A percentile compares a stretch with the other conserved stretches of the same genome.
Evolutionary conservation across 2,329 filamentous ascomycete genomes (phyloP).

Genomic region (Chaetomiaceae sp.): DNA sequence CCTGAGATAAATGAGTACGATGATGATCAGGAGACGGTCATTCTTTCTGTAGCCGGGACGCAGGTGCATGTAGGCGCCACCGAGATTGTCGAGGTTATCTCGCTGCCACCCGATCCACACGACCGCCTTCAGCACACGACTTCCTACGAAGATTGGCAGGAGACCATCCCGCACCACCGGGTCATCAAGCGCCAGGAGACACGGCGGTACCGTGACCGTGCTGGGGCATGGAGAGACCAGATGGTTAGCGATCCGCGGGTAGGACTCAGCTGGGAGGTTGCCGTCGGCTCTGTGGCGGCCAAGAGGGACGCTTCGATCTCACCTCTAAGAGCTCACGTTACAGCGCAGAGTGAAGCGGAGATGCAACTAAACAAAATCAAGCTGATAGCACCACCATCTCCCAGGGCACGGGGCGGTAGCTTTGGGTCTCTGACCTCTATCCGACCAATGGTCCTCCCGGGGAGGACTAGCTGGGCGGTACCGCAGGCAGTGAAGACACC

Average conservation of each 20-base stretch:
- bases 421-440: slow-evolving; percentile 21
- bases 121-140: slow-evolving; percentile 10
- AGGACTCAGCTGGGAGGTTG: slow-evolving; percentile 40
- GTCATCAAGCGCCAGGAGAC: slow-evolving; percentile 38
- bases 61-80: slow-evolving; percentile 5
- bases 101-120: slow-evolving; percentile 5
- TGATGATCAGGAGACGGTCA: slow-evolving; percentile 33
- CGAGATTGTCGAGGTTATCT: background rate
- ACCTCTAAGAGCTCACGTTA: slow-evolving; percentile 28
- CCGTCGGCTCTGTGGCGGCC: slow-evolving; percentile 33
- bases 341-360: slow-evolving; percentile 39
- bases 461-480: slow-evolving; percentile 34
- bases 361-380: slow-evolving; percentile 41
- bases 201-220: slow-evolving; percentile 41
- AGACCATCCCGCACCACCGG: slow-evolving; percentile 36
- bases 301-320: slow-evolving; percentile 24
- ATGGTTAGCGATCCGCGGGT: slow-evolving; percentile 39
- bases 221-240: slow-evolving; percentile 42
- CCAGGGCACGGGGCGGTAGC: slow-evolving; percentile 28
- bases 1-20: slow-evolving; percentile 27
- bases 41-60: slow-evolving; percentile 21
- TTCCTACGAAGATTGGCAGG: slow-evolving; percentile 20
- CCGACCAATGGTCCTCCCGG: slow-evolving; percentile 32
- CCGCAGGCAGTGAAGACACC: slow-evolving; percentile 25
- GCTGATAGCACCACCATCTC: slow-evolving; percentile 33